Conservation (phyloP, 495 filamentous ascomycete species). For the Hypoxylon fragiforme region DNA sequence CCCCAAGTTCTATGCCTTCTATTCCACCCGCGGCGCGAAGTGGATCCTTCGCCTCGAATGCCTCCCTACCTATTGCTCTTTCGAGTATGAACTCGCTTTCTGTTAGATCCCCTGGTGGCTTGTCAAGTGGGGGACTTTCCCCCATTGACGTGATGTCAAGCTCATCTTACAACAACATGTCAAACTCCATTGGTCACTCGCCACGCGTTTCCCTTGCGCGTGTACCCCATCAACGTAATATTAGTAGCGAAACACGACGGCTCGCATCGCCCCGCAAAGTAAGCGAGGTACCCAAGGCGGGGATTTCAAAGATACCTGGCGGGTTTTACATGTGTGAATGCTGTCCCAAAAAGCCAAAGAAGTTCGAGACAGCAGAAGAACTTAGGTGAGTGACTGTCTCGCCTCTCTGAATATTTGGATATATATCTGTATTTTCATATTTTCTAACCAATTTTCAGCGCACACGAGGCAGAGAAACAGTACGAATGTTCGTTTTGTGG, state of each 20-base stretch:
- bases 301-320: constrained; percentile 48
- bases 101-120: constrained; percentile 69
- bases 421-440: not conserved
- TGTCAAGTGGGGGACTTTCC: constrained; percentile 66
- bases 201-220: constrained; percentile 56
- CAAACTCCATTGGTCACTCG: constrained; percentile 63
- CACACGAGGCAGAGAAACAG: constrained; percentile 92
- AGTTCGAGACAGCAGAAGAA: constrained; percentile 86
- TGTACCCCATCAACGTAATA: constrained; percentile 50
- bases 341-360: constrained; percentile 98
- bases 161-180: constrained; percentile 64
- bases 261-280: constrained; percentile 53
- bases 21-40: constrained; percentile 71
- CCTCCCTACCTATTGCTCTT: constrained; percentile 70
- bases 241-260: constrained; percentile 48
- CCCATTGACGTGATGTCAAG: constrained; percentile 53
- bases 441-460: constrained; percentile 39
- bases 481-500: constrained; percentile 90
- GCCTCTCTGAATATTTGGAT: not conserved
- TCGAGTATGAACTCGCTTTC: constrained; percentile 72
- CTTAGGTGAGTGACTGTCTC: constrained; percentile 67
- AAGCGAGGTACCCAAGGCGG: constrained; percentile 47
- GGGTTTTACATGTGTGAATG: constrained; percentile 86
- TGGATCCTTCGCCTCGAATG: constrained; percentile 72
- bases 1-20: constrained; percentile 71